Conservation (phyloP, 208 protist species). For the Trypanosoma rangeli region DNA sequence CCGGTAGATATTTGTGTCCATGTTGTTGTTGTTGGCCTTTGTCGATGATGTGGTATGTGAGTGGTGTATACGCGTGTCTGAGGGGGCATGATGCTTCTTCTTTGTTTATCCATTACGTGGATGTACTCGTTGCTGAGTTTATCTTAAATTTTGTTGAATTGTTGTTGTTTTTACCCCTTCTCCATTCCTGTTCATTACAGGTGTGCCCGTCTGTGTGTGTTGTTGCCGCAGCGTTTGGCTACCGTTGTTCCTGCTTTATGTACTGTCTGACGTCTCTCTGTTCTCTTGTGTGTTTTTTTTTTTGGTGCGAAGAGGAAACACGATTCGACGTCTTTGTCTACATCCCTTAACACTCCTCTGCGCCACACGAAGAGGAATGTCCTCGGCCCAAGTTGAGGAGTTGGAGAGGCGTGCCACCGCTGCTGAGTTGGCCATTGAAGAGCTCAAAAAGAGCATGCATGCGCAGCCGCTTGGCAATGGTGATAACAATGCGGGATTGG, state of each 20-base stretch:
- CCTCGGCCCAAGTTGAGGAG: conserved; percentile 19
- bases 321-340: conserved; percentile 16
- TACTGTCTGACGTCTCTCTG: conserved; percentile 2
- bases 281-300: background rate
- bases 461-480: background rate
- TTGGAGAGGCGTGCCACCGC: conserved; percentile 60
- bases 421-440: conserved; percentile 49
- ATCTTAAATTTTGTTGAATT: background rate
- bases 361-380: conserved; percentile 14
- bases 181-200: background rate
- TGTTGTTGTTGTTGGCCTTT: no score
- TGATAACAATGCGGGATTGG: conserved; percentile 25
- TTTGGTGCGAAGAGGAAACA: conserved; percentile 4
- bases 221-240: background rate
- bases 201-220: background rate
- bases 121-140: background rate
- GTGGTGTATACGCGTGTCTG: background rate
- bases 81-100: background rate
- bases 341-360: background rate
- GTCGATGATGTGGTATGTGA: no score
- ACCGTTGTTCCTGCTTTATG: conserved; percentile 5
- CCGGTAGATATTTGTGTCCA: no score
- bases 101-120: conserved; percentile 20
- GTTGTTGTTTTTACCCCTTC: background rate
- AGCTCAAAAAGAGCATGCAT: conserved; percentile 36